Evolutionary conservation across 1,139 yeast species (phyloP), one percentile per base, ranked within the genome.

Genomic region (Sugiyamaella japonica): DNA sequence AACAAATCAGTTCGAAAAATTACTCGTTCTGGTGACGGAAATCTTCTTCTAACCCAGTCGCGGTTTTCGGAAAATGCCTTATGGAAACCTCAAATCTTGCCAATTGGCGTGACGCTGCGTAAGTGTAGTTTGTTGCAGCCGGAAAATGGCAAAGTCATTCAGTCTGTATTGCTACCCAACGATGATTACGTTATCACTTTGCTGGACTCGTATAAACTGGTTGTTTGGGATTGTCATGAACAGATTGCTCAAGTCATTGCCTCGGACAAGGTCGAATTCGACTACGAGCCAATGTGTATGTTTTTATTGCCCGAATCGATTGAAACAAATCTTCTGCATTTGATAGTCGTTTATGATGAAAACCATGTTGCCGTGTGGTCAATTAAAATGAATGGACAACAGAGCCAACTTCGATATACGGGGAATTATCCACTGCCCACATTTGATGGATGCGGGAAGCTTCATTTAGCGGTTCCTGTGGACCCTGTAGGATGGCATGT

Each of bases 1-100:
- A 79, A 83, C 52, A 90, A 89, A 66, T 86, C 97, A 0, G 84
- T 91, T 17, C 81, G 82, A 61, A 78, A 77, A 53, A 69, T 91
- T 1, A 73, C 81, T 15, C 81, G 90, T 63, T 85, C 96, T 1
- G 70, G 79, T 4, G 81, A 82, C 63, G 89, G 89, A 25, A 73
- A 76, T 28, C 77, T 85, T 0, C 66, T 83, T 55, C 66, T 84
- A n/a, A 78, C 86, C 1, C 66, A 64, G 41, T 63, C 67, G 41
- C 56, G 72, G 32, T 68, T 69, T 48, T 59, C 67, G 6, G 74
- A 71, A 48, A 71, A 70, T 44, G 59, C 60, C 10, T 56, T 71
- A 9, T 71, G 75, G 75, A 59, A 56, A 36, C 67, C 71, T 0
- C 58, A 60, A 25, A 36, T 54, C 9, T 51, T 63, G 40, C 64